Evolutionary conservation across 441 rosid species (phyloP).

Genomic region (Eutrema salsugineum): DNA sequence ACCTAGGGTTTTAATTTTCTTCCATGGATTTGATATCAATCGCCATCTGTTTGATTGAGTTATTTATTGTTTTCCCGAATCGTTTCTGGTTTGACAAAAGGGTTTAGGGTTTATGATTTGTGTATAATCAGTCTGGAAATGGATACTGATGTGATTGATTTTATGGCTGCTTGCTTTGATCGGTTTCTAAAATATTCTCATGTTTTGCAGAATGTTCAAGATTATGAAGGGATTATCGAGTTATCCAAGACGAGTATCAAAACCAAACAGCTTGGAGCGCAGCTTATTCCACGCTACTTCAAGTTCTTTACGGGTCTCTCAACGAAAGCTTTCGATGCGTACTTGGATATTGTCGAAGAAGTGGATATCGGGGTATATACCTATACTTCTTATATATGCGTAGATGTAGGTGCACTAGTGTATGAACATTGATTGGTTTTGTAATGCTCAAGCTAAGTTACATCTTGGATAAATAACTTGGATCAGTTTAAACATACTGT

Average conservation of each 20-base stretch:
- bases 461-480: neutral
- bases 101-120: neutral
- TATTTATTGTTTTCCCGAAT: neutral
- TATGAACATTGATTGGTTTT: neutral
- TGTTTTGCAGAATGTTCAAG: slow-evolving; percentile 54
- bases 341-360: slow-evolving; percentile 71
- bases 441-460: neutral
- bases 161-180: slow-evolving; percentile 17
- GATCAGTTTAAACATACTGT: neutral
- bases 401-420: neutral
- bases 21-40: neutral
- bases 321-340: slow-evolving; percentile 53
- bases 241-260: slow-evolving; percentile 57
- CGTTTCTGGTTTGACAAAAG: neutral
- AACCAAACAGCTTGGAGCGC: slow-evolving; percentile 83
- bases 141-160: neutral
- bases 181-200: neutral
- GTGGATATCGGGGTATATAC: slow-evolving; percentile 67
- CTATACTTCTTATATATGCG: neutral
- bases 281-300: slow-evolving; percentile 84
- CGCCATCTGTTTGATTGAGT: neutral
- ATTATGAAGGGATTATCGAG: slow-evolving; percentile 72
- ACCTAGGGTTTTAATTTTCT: neutral
- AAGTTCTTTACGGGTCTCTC: slow-evolving; percentile 72
- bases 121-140: neutral